A percentile compares a stretch with the other conserved stretches of the same genome.
phyloP scores from a whole-genome alignment of 2,329 filamentous ascomycete species.

The Xylaria sp. region DNA sequence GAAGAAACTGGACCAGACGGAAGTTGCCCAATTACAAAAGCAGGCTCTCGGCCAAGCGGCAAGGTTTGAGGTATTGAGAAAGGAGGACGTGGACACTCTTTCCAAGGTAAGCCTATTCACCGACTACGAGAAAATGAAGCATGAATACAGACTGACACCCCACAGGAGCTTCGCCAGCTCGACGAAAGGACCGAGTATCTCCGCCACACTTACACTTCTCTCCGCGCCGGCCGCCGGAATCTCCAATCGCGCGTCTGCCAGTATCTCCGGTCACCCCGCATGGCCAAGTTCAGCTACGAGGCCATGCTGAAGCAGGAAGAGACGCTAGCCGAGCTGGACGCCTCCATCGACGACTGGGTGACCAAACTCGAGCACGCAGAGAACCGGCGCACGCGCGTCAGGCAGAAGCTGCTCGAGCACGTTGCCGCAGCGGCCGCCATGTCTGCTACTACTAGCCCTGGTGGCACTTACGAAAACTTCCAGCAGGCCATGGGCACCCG shows the following conservation, averaged over 20 bases:
- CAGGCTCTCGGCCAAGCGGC: conserved; percentile 67
- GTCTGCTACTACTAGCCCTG: conserved; percentile 40
- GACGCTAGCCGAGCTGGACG: conserved; percentile 75
- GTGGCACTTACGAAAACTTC: conserved; percentile 47
- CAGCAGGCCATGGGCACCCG: conserved; percentile 51
- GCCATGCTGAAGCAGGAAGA: conserved; percentile 81
- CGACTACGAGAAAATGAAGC: not conserved
- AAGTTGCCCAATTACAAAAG: conserved; percentile 58
- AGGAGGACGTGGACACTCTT: conserved; percentile 67
- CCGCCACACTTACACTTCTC: conserved; percentile 74
- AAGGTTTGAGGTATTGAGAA: conserved; percentile 67
- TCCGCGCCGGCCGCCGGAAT: conserved; percentile 76
- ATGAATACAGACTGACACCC: conserved; percentile 8
- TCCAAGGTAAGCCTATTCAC: conserved; percentile 57
- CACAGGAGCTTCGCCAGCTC: conserved; percentile 72
- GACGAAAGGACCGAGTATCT: conserved; percentile 81
- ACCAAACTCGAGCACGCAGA: conserved; percentile 80
- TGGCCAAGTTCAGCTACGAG: conserved; percentile 74
- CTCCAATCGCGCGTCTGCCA: conserved; percentile 78
- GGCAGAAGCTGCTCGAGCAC: conserved; percentile 82
- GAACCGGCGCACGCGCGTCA: conserved; percentile 74
- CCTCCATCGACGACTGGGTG: conserved; percentile 81
- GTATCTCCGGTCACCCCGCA: conserved; percentile 73
- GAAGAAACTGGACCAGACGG: conserved; percentile 52
- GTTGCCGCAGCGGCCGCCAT: conserved; percentile 73